Percentiles rank a stretch among this genome's conserved stretches.
Evolutionary conservation across 148 eudicot genomes (phyloP).

Genomic region (Diospyros kaki): DNA sequence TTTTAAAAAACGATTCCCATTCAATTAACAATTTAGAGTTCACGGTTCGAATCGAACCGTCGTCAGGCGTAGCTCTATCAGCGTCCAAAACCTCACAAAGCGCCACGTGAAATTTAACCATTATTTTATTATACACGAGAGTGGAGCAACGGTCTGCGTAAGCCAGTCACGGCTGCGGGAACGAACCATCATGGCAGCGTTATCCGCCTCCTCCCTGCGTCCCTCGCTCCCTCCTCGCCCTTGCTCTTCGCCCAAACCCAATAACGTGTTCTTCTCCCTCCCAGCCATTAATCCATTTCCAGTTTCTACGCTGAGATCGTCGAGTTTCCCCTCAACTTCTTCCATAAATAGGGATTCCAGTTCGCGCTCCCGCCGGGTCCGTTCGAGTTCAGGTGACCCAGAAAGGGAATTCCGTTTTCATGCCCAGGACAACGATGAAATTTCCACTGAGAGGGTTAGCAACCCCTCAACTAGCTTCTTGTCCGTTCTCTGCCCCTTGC

Average conservation of each 20-base stretch:
- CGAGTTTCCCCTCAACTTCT: neutral
- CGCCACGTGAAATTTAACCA: no score
- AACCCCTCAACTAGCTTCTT: conserved; percentile 19
- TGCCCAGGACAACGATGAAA: conserved; percentile 7
- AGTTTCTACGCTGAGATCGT: neutral
- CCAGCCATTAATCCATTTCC: neutral
- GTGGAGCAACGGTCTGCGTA: no score
- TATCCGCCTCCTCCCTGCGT: conserved; percentile 1
- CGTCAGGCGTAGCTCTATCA: no score
- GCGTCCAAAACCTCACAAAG: no score
- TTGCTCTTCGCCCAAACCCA: neutral
- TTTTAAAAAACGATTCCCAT: no score
- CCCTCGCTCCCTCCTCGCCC: neutral
- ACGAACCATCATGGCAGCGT: neutral
- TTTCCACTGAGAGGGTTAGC: conserved; percentile 7
- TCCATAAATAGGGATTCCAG: neutral
- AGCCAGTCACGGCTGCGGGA: no score
- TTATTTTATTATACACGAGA: no score
- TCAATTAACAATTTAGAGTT: no score
- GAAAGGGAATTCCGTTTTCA: neutral
- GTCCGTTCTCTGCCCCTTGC: conserved; percentile 37
- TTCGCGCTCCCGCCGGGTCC: neutral
- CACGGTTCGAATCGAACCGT: no score
- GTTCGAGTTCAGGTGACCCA: conserved; percentile 3
- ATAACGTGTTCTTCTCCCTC: neutral